Conservation (phyloP, 176 grass and related monocot species). For the Aegilops sharonensis region DNA sequence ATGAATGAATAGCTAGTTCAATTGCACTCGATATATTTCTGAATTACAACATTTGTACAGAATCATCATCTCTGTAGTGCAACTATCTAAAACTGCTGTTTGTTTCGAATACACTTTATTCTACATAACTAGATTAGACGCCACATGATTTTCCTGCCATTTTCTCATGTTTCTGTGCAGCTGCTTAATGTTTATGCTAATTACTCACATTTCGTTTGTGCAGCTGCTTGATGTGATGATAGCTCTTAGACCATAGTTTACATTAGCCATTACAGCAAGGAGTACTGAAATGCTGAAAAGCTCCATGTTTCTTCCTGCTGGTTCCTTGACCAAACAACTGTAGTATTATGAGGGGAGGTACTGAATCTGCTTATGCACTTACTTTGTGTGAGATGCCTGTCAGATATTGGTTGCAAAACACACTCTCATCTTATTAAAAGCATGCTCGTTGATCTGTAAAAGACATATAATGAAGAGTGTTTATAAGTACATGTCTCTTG, state of each 20-base stretch:
- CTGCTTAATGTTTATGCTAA: constrained; percentile 12
- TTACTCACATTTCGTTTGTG: neutral
- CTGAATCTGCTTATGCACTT: neutral
- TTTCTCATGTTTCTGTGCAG: constrained; percentile 24
- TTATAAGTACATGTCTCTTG: neutral
- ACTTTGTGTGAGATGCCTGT: neutral
- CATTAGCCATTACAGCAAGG: constrained; percentile 16
- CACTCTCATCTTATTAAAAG: neutral
- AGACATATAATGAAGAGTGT: neutral
- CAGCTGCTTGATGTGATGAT: constrained; percentile 31
- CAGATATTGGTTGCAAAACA: neutral
- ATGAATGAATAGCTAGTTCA: neutral
- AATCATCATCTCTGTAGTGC: neutral
- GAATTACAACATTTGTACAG: neutral
- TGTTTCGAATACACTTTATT: constrained; percentile 11
- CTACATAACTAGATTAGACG: neutral
- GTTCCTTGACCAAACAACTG: constrained; percentile 5
- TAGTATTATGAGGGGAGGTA: constrained; percentile 56
- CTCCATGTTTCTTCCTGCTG: neutral
- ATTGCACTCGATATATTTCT: neutral
- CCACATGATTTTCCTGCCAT: neutral
- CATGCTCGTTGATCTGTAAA: neutral
- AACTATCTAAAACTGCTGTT: neutral
- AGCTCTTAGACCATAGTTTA: neutral
- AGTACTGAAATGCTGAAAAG: constrained; percentile 36